Conservation (phyloP, 106 monocot species). For the Dioscorea zingiberensis region DNA sequence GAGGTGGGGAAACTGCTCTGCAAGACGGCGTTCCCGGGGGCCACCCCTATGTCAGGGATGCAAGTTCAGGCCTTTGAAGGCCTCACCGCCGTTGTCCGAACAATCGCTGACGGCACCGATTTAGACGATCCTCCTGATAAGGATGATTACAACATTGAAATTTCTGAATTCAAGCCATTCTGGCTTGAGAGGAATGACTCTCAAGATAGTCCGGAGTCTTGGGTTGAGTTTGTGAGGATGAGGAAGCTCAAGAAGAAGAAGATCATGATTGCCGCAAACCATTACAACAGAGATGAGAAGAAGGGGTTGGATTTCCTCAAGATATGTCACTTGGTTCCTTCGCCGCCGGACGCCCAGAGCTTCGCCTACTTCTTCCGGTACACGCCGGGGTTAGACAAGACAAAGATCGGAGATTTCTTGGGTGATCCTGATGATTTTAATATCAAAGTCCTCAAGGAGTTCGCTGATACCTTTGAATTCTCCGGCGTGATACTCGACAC, state of each 20-base stretch:
- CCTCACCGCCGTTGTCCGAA: constrained; percentile 45
- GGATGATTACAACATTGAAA: constrained; percentile 39
- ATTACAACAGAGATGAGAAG: constrained; percentile 84
- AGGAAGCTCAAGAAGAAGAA: constrained; percentile 76
- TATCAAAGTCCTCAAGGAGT: constrained; percentile 66
- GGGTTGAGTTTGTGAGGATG: constrained; percentile 62
- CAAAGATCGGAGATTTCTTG: constrained; percentile 72
- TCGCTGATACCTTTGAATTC: constrained; percentile 68
- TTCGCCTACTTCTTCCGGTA: constrained; percentile 74
- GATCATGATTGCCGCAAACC: constrained; percentile 63
- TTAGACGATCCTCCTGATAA: constrained; percentile 7
- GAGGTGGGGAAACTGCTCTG: constrained; percentile 67
- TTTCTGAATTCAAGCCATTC: constrained; percentile 47
- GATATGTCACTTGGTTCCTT: constrained; percentile 42
- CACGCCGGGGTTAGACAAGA: constrained; percentile 82
- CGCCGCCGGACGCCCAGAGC: constrained; percentile 44
- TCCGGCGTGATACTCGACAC: constrained; percentile 59
- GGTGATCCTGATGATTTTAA: constrained; percentile 74
- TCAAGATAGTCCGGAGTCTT: constrained; percentile 23
- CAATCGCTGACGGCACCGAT: constrained; percentile 57
- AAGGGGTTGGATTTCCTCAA: constrained; percentile 72
- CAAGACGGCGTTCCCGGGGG: constrained; percentile 59
- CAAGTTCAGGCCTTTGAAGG: constrained; percentile 85
- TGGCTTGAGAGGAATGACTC: constrained; percentile 45
- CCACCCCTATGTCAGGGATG: constrained; percentile 34